Conservation (phyloP, 257 asterid species). For the Mitragyna speciosa region DNA sequence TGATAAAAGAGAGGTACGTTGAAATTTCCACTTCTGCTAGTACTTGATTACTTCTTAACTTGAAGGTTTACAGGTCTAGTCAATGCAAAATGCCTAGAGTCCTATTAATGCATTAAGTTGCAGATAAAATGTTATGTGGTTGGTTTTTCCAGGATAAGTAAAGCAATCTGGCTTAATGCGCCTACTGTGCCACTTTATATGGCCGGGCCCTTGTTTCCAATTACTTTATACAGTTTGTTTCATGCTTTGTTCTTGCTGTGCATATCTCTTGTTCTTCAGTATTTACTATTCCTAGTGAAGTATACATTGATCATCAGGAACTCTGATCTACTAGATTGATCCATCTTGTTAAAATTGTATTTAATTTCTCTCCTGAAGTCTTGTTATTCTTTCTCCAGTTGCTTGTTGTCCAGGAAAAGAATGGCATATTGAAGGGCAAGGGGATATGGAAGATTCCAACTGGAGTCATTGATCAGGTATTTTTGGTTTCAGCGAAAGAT, state of each 20-base stretch:
- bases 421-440: conserved; percentile 48
- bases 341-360: background rate
- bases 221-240: background rate
- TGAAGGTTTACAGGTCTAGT: background rate
- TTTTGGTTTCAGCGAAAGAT: conserved; percentile 7
- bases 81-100: background rate
- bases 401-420: conserved; percentile 75
- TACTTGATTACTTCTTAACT: background rate
- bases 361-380: conserved; percentile 1
- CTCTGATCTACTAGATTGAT: background rate
- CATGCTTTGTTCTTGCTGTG: background rate
- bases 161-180: background rate
- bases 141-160: background rate
- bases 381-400: conserved; percentile 38
- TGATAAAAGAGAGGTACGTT: conserved; percentile 65
- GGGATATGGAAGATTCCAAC: conserved; percentile 85
- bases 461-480: conserved; percentile 68
- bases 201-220: background rate
- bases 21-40: background rate
- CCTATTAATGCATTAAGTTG: background rate
- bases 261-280: background rate
- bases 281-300: background rate
- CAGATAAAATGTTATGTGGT: background rate
- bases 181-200: background rate
- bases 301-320: background rate